These are phyloP conservation scores for Fusarium haematococcum DNA, from an alignment of 2,329 filamentous ascomycete species.

Conservation along the genomic window DNA sequence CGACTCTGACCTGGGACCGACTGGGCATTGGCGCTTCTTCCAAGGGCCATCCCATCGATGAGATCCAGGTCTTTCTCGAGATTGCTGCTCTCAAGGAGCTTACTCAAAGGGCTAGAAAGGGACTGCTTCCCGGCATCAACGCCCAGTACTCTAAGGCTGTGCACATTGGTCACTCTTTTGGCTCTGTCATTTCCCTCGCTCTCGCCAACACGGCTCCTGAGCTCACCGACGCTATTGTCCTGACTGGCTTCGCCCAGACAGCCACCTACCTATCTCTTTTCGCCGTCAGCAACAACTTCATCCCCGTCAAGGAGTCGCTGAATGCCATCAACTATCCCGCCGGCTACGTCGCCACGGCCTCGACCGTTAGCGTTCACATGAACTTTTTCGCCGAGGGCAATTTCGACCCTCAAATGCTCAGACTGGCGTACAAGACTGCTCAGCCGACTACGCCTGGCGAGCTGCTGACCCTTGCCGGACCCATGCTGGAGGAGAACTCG, in stretches of 20 bases:
- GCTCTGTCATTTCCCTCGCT: slow-evolving; percentile 68
- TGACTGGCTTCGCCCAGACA: slow-evolving; percentile 70
- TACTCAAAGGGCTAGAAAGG: slow-evolving; percentile 61
- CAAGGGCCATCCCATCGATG: slow-evolving; percentile 68
- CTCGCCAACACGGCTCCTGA: slow-evolving; percentile 64
- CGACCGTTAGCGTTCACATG: slow-evolving; percentile 62
- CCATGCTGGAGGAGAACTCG: slow-evolving; percentile 47
- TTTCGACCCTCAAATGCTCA: slow-evolving; percentile 67
- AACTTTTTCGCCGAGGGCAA: slow-evolving; percentile 64
- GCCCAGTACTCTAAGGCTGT: slow-evolving; percentile 58
- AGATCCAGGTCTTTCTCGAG: slow-evolving; percentile 70
- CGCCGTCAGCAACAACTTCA: slow-evolving; percentile 59
- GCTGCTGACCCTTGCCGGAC: slow-evolving; percentile 64
- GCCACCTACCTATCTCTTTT: slow-evolving; percentile 57
- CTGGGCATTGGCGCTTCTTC: slow-evolving; percentile 70
- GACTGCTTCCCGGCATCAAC: slow-evolving; percentile 56
- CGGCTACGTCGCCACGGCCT: slow-evolving; percentile 65
- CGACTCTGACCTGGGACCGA: slow-evolving; percentile 71
- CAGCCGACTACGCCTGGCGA: slow-evolving; percentile 70
- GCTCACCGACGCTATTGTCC: slow-evolving; percentile 67
- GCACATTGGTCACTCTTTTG: slow-evolving; percentile 75
- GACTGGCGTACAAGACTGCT: slow-evolving; percentile 58
- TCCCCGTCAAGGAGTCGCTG: slow-evolving; percentile 53
- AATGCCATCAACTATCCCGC: slow-evolving; percentile 51
- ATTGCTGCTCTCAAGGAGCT: slow-evolving; percentile 67